Evolutionary conservation across 768 basidiomycete genomes (phyloP), one percentile per base, ranked within the genome.

Genomic region (Boletus coccyginus): DNA sequence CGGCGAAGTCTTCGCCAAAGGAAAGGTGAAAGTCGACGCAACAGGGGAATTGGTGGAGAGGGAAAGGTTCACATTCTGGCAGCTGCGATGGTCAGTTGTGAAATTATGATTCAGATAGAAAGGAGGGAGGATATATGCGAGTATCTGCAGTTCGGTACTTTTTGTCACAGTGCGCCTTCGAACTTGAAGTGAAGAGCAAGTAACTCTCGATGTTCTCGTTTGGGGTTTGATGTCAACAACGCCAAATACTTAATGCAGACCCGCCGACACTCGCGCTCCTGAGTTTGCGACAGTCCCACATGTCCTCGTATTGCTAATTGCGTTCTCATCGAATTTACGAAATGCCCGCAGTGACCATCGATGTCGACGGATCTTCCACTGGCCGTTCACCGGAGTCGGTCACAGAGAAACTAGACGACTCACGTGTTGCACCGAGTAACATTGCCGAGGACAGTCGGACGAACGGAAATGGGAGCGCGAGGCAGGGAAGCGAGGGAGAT

Each of bases 1-100:
- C 24, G 73, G 70, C 2, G 62, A 62, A 29, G 65, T 75, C 0
- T 76, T 77, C 33, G 50, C 29, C 7, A 55, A 57, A 12, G 61
- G 61, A 8, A 49, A 31, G 17, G 61, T 60, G 6, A 55, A 13
- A 7, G 55, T 50, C 8, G 42, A 52, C 17, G 32, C 36, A 11
- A 42, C 19, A 9, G 7, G 57, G 6, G 43, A 52, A 14, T 7
- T 7, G n/a, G 6, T 35, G 12, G 49, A 42, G 17, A 45, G 9
- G 7, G 21, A 8, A 14, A 21, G 16, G 31, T 11, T 51, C 1
- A 19, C 19, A 5, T 43, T 35, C 24, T 52, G 21, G 32, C 32
- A 43, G 21, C 5, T 41, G 31, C 40, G 16, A 19, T 51, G 50
- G 50, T 52, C 52, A 11, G 35, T 52, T 14, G 27, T 38, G n/a